A percentile compares a stretch with the other conserved stretches of the same genome.
phyloP scores from a whole-genome alignment of 495 filamentous ascomycete genomes.

The Lindgomyces ingoldianus region DNA sequence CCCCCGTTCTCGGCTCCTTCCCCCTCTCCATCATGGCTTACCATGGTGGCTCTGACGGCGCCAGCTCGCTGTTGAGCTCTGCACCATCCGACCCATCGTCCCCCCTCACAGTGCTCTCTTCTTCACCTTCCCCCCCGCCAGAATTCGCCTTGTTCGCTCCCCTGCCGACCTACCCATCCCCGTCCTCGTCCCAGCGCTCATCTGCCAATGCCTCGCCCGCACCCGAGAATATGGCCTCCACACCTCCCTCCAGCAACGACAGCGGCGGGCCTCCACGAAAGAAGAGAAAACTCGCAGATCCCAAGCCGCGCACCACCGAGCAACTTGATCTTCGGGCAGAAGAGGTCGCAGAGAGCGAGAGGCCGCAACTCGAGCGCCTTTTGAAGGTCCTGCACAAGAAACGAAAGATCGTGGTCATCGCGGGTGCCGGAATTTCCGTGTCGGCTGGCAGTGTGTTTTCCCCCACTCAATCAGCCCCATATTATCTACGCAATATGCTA shows the following conservation, averaged over 20 bases:
- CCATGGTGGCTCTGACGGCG: conserved; percentile 48
- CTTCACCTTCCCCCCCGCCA: conserved; percentile 61
- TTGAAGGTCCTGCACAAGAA: conserved; percentile 78
- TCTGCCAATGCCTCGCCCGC: conserved; percentile 43
- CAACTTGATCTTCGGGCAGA: conserved; percentile 66
- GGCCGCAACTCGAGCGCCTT: conserved; percentile 64
- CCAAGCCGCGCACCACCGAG: conserved; percentile 73
- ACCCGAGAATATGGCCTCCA: conserved; percentile 39
- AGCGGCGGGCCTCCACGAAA: conserved; percentile 66
- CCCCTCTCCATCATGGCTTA: conserved; percentile 47
- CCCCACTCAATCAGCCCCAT: not conserved
- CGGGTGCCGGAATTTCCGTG: conserved; percentile 94
- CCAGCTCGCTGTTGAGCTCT: conserved; percentile 59
- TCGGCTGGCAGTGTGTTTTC: conserved; percentile 76
- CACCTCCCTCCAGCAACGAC: conserved; percentile 47
- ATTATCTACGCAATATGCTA: not conserved
- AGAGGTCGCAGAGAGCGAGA: conserved; percentile 52
- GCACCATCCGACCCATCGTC: conserved; percentile 34
- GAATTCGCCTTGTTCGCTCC: conserved; percentile 34
- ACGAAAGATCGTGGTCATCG: conserved; percentile 94
- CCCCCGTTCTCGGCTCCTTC: not conserved
- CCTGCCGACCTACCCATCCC: conserved; percentile 50
- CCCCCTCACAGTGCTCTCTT: conserved; percentile 24
- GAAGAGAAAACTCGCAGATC: conserved; percentile 67
- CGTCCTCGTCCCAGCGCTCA: conserved; percentile 61